Evolutionary conservation across 768 basidiomycete species (phyloP), one percentile per base, ranked within the genome.

Genomic region (Brasilioporus rufonigricans): DNA sequence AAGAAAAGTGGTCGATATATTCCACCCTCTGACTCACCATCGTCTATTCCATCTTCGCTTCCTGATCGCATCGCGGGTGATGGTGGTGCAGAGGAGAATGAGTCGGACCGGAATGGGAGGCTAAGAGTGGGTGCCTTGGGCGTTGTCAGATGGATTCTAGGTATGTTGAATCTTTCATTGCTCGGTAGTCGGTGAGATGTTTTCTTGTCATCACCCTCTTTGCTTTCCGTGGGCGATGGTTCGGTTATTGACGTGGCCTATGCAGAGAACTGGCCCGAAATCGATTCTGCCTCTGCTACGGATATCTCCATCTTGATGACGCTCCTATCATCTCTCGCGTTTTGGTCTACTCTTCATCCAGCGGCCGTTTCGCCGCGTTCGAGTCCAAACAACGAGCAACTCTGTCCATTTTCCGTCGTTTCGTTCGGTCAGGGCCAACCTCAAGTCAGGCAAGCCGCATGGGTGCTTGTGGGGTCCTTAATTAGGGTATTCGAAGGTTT

Each of bases 121-220:
- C 59, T 93, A 46, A 77, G 91, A 19, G 78, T 88, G 13, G 81
- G 83, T 29, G 87, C 82, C 4, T 74, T 93, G 18, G 87, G 87
- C 13, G 81, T 81, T 8, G 59, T 89, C 12, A 75, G 75, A 56
- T 89, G 84, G 81, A 64, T 87, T 4, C 48, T 89, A 49, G 81
- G 86, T 89, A 67, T 46, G 80, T 74, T 21, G 18, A 29, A 45
- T 32, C 64, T 52, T 49, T 44, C 31, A 19, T 23, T 44, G 16
- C n/a, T 45, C 36, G n/a, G 36, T 13, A 26, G 36, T 57, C n/a
- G 36, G 43, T 33, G 35, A 45, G 48, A 50, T 39, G 24, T 29
- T 23, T 19, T 23, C 9, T 16, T 29, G 19, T 12, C 12, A 11
- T 50, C 33, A 8, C 53, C n/a, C n/a, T n/a, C n/a, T n/a, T 14